A percentile compares a stretch with the other conserved stretches of the same genome.
Evolutionary conservation across 2,329 filamentous ascomycete species (phyloP).

Genomic region (Madurella mycetomatis): DNA sequence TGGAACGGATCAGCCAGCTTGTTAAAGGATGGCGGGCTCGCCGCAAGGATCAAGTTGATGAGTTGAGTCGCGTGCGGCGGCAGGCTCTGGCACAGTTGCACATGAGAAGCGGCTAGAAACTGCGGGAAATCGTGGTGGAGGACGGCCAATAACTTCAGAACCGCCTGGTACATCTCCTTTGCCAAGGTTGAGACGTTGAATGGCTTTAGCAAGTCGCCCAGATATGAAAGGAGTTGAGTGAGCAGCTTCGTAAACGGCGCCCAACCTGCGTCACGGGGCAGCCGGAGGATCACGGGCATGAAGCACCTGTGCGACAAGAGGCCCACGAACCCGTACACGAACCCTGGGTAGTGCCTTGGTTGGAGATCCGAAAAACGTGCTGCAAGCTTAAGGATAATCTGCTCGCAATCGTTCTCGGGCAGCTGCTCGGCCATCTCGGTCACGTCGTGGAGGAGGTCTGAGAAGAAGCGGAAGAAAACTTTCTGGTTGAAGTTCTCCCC

Average conservation of each 20-base stretch:
- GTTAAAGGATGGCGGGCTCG: conserved; percentile 62
- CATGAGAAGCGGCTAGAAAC: conserved; percentile 83
- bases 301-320: conserved; percentile 83
- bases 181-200: conserved; percentile 63
- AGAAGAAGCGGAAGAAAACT: conserved; percentile 87
- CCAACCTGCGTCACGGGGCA: conserved; percentile 70
- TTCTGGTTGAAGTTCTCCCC: conserved; percentile 81
- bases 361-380: conserved; percentile 68
- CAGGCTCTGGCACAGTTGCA: conserved; percentile 74
- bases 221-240: conserved; percentile 65
- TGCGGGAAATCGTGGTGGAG: conserved; percentile 94
- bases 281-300: conserved; percentile 69
- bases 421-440: conserved; percentile 54
- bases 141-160: conserved; percentile 75
- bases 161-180: conserved; percentile 80
- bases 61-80: conserved; percentile 82
- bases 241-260: conserved; percentile 68
- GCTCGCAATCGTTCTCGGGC: conserved; percentile 57
- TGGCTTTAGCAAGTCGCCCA: conserved; percentile 75
- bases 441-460: conserved; percentile 73
- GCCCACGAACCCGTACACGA: conserved; percentile 78
- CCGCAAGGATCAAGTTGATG: conserved; percentile 81
- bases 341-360: conserved; percentile 73
- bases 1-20: conserved; percentile 73
- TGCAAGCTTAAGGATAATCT: conserved; percentile 69